Conservation (phyloP, 2,329 filamentous ascomycete genomes). For the Nothomitra cinnamomea region DNA sequence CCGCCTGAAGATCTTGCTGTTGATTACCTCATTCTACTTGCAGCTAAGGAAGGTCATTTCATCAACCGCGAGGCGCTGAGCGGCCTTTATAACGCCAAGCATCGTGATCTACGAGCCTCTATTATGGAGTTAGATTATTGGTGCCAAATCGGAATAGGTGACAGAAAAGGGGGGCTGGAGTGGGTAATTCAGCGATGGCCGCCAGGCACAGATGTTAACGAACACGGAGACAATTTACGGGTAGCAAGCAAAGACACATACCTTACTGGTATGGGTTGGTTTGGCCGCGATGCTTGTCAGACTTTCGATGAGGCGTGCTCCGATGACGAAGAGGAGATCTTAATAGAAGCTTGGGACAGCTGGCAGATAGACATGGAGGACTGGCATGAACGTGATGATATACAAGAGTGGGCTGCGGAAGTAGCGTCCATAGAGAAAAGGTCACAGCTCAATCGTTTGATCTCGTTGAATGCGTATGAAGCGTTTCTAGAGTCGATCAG, state of each 20-base stretch:
- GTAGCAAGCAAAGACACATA: constrained; percentile 75
- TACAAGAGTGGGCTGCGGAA: background rate
- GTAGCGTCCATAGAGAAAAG: background rate
- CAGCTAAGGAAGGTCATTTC: constrained; percentile 77
- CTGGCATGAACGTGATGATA: constrained; percentile 30
- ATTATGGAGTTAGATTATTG: constrained; percentile 82
- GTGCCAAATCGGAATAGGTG: constrained; percentile 92
- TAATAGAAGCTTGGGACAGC: constrained; percentile 47
- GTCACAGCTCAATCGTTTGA: constrained; percentile 10
- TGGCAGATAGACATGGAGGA: constrained; percentile 50
- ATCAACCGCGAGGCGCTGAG: constrained; percentile 49
- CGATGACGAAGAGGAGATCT: constrained; percentile 41
- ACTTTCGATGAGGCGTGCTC: constrained; percentile 22
- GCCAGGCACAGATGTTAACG: constrained; percentile 49
- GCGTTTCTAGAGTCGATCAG: constrained; percentile 44
- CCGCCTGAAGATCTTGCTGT: constrained; percentile 51
- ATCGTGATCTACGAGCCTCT: constrained; percentile 59
- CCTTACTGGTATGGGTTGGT: constrained; percentile 56
- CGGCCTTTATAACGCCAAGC: constrained; percentile 51
- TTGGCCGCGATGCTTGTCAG: constrained; percentile 42
- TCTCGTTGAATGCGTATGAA: constrained; percentile 33
- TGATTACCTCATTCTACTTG: constrained; percentile 67
- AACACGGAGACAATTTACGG: constrained; percentile 49
- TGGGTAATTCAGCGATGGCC: constrained; percentile 79
- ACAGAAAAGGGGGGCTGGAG: constrained; percentile 65